Evolutionary conservation across 2,329 filamentous ascomycete genomes (phyloP).

Genomic region (Cryoendolithus antarcticus): DNA sequence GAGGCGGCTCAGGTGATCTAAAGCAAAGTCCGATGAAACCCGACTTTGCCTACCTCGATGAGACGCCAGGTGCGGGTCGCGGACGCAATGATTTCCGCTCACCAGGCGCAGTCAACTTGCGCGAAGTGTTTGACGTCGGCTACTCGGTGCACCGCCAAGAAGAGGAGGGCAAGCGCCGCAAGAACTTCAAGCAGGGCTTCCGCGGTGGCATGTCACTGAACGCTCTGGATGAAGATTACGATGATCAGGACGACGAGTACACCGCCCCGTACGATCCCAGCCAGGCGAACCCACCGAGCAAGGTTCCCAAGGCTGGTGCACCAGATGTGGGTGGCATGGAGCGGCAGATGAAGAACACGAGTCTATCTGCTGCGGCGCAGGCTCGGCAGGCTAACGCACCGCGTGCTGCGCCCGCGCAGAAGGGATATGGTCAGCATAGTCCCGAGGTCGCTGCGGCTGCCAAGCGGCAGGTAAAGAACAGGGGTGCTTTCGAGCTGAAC

Average conservation of each 20-base stretch:
- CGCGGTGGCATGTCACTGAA: constrained; percentile 52
- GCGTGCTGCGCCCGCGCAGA: constrained; percentile 34
- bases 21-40: constrained; percentile 32
- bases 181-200: constrained; percentile 65
- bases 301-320: constrained; percentile 52
- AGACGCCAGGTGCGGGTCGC: constrained; percentile 36
- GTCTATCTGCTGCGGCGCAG: constrained; percentile 55
- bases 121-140: constrained; percentile 96
- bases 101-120: constrained; percentile 84
- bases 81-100: constrained; percentile 79
- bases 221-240: constrained; percentile 52
- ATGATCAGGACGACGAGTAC: constrained; percentile 50
- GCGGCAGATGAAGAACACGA: constrained; percentile 74
- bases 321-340: constrained; percentile 61
- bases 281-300: constrained; percentile 40
- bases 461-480: constrained; percentile 64
- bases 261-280: constrained; percentile 38
- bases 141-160: constrained; percentile 96
- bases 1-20: constrained; percentile 4
- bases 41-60: constrained; percentile 41
- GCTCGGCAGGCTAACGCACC: constrained; percentile 41
- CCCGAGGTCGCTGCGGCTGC: constrained; percentile 73
- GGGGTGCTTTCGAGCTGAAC: constrained; percentile 81
- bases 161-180: constrained; percentile 84
- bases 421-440: constrained; percentile 82